Conservation (phyloP, 2,329 filamentous ascomycete species). For the Sporothrix protearum region DNA sequence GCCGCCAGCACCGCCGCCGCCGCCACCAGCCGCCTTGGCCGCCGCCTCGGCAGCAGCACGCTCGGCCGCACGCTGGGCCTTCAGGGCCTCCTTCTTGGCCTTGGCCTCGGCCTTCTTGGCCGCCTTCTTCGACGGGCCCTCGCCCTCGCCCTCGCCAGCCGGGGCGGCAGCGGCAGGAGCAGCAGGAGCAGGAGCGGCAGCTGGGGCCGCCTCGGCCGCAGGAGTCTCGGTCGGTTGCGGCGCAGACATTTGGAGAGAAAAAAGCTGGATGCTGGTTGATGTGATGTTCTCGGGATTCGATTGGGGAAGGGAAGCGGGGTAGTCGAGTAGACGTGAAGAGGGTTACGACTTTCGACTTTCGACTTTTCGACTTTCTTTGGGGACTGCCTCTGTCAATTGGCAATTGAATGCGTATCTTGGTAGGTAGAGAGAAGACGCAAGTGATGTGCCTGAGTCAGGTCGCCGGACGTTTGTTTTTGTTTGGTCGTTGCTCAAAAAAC, state of each 20-base stretch:
- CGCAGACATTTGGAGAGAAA: constrained; percentile 17
- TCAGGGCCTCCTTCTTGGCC: constrained; percentile 82
- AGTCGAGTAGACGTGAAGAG: background rate
- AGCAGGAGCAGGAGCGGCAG: background rate
- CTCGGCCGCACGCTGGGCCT: constrained; percentile 69
- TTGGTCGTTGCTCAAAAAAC: background rate
- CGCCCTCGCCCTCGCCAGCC: constrained; percentile 43
- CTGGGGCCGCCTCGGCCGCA: constrained; percentile 10
- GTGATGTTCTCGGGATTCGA: background rate
- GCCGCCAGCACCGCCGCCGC: constrained; percentile 58
- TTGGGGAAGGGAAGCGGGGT: background rate
- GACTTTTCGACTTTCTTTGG: too few species aligned
- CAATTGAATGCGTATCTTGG: background rate
- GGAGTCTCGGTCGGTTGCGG: constrained; percentile 20
- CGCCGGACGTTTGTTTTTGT: background rate
- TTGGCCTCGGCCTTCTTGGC: constrained; percentile 81
- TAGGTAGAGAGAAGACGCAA: background rate
- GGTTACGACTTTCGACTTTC: too few species aligned
- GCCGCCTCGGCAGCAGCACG: constrained; percentile 61
- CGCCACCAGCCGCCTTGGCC: constrained; percentile 59
- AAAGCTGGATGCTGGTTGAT: background rate
- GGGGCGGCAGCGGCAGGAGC: background rate
- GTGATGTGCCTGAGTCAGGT: constrained; percentile 13
- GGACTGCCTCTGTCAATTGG: background rate
- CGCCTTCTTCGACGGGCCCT: constrained; percentile 65